Evolutionary conservation across 495 filamentous ascomycete species (phyloP).

Genomic region (Letharia lupina): DNA sequence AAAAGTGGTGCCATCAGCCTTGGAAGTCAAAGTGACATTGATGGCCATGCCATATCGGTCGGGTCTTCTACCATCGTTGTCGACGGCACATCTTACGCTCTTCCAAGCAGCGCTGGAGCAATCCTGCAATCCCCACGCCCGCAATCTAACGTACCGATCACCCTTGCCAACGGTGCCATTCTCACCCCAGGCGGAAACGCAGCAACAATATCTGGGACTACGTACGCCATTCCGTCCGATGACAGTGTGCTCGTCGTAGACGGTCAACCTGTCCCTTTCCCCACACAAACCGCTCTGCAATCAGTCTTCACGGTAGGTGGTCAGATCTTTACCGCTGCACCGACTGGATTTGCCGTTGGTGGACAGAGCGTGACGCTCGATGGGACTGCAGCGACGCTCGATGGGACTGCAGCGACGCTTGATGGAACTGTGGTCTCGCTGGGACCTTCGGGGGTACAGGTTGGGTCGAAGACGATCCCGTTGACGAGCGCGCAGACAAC

Average conservation of each 20-base stretch:
- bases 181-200: slow-evolving; percentile 4
- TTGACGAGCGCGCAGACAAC: slow-evolving; percentile 3
- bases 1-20: background rate
- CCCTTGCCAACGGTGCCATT: slow-evolving; percentile 1
- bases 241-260: slow-evolving; percentile 1
- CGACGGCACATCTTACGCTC: slow-evolving; percentile 9
- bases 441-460: slow-evolving; percentile 1
- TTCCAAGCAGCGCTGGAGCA: background rate
- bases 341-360: slow-evolving; percentile 2
- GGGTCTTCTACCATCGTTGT: background rate
- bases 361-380: background rate
- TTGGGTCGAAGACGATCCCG: slow-evolving; percentile 9
- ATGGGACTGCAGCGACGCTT: slow-evolving; percentile 5
- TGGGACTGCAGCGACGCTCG: slow-evolving; percentile 5
- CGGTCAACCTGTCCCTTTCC: background rate
- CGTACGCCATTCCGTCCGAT: slow-evolving; percentile 2
- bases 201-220: slow-evolving; percentile 1
- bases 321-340: slow-evolving; percentile 12
- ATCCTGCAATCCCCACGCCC: background rate
- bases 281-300: background rate
- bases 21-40: background rate
- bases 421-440: slow-evolving; percentile 13
- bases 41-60: background rate
- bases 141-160: background rate
- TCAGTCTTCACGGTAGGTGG: slow-evolving; percentile 15